Conservation (phyloP, 1,139 yeast genomes). For the Scheffersomyces cryptocercus region DNA sequence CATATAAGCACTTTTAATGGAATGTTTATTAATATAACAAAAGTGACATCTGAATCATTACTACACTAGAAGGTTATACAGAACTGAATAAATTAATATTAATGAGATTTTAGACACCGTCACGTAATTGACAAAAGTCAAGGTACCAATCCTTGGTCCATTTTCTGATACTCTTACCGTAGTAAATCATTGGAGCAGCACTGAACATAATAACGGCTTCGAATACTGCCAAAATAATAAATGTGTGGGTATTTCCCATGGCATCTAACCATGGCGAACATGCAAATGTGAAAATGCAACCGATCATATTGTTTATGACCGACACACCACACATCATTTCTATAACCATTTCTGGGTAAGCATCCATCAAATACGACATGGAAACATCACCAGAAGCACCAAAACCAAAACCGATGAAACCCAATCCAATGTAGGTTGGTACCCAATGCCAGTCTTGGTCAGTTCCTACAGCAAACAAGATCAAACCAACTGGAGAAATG, state of each 20-base stretch:
- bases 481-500: conserved; percentile 36
- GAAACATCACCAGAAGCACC: conserved; percentile 41
- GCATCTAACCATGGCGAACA: conserved; percentile 40
- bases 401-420: conserved; percentile 37
- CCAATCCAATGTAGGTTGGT: conserved; percentile 36
- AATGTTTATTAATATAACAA: no score
- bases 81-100: no score
- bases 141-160: conserved; percentile 37
- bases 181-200: conserved; percentile 29
- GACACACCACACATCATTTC: conserved; percentile 41
- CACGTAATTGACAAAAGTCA: conserved; percentile 22
- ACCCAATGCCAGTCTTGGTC: conserved; percentile 33
- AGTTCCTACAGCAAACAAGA: conserved; percentile 39
- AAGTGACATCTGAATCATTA: no score
- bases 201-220: conserved; percentile 28
- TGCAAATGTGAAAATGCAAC: conserved; percentile 41
- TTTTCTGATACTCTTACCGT: conserved; percentile 36
- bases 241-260: conserved; percentile 35
- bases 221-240: conserved; percentile 36
- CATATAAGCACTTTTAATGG: no score
- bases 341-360: conserved; percentile 40
- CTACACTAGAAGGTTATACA: no score
- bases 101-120: conserved; percentile 10
- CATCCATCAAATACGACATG: conserved; percentile 41
- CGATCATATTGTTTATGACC: conserved; percentile 36